Evolutionary conservation across 352 stramenopile genomes (phyloP), one percentile per base, ranked within the genome.

Genomic region (Pythium pectinolyticum): DNA sequence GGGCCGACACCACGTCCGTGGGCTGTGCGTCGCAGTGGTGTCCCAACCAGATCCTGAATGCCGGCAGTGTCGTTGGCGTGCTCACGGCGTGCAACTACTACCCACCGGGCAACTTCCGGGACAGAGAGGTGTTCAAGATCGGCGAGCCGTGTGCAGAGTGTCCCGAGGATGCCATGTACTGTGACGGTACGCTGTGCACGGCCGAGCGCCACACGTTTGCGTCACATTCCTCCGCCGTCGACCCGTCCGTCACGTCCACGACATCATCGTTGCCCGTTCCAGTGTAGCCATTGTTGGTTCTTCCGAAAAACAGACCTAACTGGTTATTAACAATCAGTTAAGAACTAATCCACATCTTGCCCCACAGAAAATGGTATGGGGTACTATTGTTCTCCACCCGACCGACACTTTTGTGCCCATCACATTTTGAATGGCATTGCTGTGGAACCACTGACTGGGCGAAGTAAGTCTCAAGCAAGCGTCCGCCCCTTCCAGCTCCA

Each of bases 81-180:
- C 47, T 69, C 54, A 69, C 62, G 22, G 48, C 41, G 10, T 69
- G 62, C 54, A 60, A 69, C 55, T 69, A 69, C 40, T 69, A 51
- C 32, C 62, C 62, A 12, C 62, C 62, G 7, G 62, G 62, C 22
- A 69, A 69, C 40, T 62, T 43, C 34, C 61, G 52, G 1, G 47
- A 68, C 61, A 41, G 37, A 1, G 10, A 31, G 8, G 46, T 68
- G 7, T 22, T 68, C 37, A 49, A 62, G 39, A 37, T 68, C 43
- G 61, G 53, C 15, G 34, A 55, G 37, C 61, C 61, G 24, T 68
- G 61, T 35, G 32, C 52, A 3, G 27, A 28, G 28, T 68, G 61
- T 35, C 54, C 61, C 0, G 11, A 30, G 1, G 61, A 68, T 7
- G 54, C 54, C 14, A 7, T 30, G 15, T 52, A 61, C 46, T 68